Evolutionary conservation across 371 early-diverging fungal genomes (phyloP).

Genomic region (Lichtheimia hyalospora): DNA sequence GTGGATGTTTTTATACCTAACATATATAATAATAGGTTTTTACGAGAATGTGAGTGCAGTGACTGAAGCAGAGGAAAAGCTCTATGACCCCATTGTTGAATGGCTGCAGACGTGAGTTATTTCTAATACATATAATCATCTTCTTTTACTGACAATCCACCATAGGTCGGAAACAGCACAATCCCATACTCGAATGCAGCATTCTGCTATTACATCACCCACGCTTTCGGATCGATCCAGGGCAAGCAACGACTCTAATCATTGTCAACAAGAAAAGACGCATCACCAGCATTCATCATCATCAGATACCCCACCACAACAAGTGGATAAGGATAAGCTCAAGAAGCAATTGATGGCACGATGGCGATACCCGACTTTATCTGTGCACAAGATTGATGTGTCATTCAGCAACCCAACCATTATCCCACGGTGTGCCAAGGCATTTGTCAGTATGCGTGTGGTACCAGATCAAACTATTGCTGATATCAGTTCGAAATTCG

Average conservation of each 20-base stretch:
- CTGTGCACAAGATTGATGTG: constrained; percentile 79
- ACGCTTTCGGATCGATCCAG: constrained; percentile 10
- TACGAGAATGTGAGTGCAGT: constrained; percentile 60
- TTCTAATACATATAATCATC: neutral
- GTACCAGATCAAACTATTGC: constrained; percentile 78
- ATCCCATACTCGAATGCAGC: constrained; percentile 29
- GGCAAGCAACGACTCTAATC: constrained; percentile 13
- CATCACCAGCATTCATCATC: neutral
- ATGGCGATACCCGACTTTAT: constrained; percentile 80
- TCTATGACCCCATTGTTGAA: constrained; percentile 56
- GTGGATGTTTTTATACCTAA: neutral
- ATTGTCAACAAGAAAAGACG: constrained; percentile 22
- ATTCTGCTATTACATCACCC: constrained; percentile 34
- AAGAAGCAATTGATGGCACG: constrained; percentile 67
- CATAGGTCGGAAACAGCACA: constrained; percentile 17
- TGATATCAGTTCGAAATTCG: constrained; percentile 60
- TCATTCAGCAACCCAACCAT: constrained; percentile 73
- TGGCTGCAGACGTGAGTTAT: constrained; percentile 41
- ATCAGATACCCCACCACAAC: constrained; percentile 25
- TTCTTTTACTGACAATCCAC: neutral
- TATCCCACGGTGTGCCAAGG: constrained; percentile 71
- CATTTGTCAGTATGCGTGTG: constrained; percentile 77
- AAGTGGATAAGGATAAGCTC: constrained; percentile 33
- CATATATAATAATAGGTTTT: constrained; percentile 37
- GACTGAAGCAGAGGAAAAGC: constrained; percentile 48